phyloP scores from a whole-genome alignment of 768 basidiomycete genomes.

The Goffeauzyma gilvescens region DNA sequence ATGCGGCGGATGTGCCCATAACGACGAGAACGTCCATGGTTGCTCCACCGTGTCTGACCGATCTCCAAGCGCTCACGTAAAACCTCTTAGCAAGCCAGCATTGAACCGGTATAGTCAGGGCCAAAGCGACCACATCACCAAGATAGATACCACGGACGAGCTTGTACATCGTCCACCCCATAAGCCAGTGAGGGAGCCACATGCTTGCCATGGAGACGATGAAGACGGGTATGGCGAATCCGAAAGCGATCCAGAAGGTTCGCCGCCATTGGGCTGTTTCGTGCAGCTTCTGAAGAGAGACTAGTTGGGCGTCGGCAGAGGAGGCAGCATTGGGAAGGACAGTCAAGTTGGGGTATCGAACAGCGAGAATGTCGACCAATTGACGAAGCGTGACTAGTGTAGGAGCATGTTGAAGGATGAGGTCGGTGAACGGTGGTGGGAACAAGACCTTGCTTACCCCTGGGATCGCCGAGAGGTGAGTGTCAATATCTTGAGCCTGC shows the following conservation, averaged over 20 bases:
- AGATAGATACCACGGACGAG: slow-evolving; percentile 53
- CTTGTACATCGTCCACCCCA: slow-evolving; percentile 32
- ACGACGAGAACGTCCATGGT: slow-evolving; percentile 98
- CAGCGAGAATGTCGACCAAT: slow-evolving; percentile 26
- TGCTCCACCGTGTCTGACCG: slow-evolving; percentile 66
- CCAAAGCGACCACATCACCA: slow-evolving; percentile 55
- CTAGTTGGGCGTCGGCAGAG: slow-evolving; percentile 23
- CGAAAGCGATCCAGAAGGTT: slow-evolving; percentile 52
- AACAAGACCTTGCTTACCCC: slow-evolving; percentile 20
- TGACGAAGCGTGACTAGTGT: slow-evolving; percentile 26
- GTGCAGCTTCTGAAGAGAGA: slow-evolving; percentile 28
- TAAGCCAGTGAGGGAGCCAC: slow-evolving; percentile 31
- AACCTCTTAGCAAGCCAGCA: slow-evolving; percentile 78
- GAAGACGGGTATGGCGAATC: slow-evolving; percentile 85
- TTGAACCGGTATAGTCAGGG: slow-evolving; percentile 76
- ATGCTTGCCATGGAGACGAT: slow-evolving; percentile 70
- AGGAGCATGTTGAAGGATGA: slow-evolving; percentile 26
- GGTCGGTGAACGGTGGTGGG: slow-evolving; percentile 20
- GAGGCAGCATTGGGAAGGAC: slow-evolving; percentile 26
- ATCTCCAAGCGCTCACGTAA: slow-evolving; percentile 75
- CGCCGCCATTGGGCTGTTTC: slow-evolving; percentile 44
- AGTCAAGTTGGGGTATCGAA: slow-evolving; percentile 21
- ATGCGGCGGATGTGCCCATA: slow-evolving; percentile 84
- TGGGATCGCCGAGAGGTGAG: slow-evolving; percentile 10
- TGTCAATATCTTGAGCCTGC: slow-evolving; percentile 14